Base-by-base conservation (phyloP, 1,139 yeast species). In the Saccharomyces pastorianus region DNA sequence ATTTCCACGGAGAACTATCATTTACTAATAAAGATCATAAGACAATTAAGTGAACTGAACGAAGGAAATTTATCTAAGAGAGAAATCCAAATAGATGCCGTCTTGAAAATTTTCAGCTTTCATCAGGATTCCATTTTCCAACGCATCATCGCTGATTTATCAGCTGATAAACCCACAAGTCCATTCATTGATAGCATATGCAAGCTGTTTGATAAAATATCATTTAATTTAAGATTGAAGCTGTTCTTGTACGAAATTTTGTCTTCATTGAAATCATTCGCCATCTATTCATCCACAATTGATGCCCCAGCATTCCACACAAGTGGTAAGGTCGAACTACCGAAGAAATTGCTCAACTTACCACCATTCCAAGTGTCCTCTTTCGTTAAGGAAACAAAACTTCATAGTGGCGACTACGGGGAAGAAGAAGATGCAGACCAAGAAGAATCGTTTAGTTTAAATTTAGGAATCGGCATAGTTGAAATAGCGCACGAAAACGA, bases 191-290 rank as follows among this genome's bases (percentile, higher is more conserved):
- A 55, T 13, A 50, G 52, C 42, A 48, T 66, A 47, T 63, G 61
- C 50, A 38, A 48, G 9, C 51, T 67, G n/a, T 68, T 67, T 49
- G 64, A 65, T n/a, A 65, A 64, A 46, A 58, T 65, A 5, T 64
- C 65, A 9, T 61, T 68, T 41, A 76, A 76, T 61, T 79, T 80
- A 50, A 80, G 80, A 58, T 65, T 85, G 56, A 80, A 79, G 61
- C 80, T 85, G 53, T 70, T 85, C 58, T 70, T 85, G 1, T 84
- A 83, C 61, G 93, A 86, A 64, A 73, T 85, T 48, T 68, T 85
- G 46, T 70, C 83, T 2, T 77, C 87, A 2, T 71, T 84, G 62
- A 84, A 83, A 63, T 64, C 70, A 0, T 64, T 61, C 48, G 58
- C 64, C 38, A 59, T 64, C 5, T 65, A 64, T 50, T 55, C 57